Evolutionary conservation across 164 flowering plant species (phyloP).

Genomic region (Vitis rotundifolia): DNA sequence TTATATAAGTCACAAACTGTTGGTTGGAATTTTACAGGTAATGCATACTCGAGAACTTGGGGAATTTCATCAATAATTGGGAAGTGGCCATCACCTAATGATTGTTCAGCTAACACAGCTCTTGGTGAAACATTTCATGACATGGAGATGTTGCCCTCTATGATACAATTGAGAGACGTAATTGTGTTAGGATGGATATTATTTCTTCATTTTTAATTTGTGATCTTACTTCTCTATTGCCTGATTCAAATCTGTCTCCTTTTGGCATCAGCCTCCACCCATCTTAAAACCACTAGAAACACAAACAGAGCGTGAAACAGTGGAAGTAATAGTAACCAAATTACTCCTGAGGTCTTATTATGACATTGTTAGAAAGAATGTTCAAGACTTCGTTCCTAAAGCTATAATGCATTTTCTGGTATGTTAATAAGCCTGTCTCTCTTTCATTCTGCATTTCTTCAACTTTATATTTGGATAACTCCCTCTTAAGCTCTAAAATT

Average conservation of each 20-base stretch:
- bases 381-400: constrained; percentile 55
- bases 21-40: constrained; percentile 9
- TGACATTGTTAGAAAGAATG: constrained; percentile 49
- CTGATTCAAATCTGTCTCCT: not conserved
- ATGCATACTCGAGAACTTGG: constrained; percentile 28
- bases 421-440: not conserved
- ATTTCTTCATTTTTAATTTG: not conserved
- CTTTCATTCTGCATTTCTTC: not conserved
- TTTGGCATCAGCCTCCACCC: constrained; percentile 33
- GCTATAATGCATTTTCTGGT: constrained; percentile 66
- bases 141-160: constrained; percentile 14
- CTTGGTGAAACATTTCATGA: constrained; percentile 15
- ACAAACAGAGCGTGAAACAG: constrained; percentile 29
- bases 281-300: constrained; percentile 33
- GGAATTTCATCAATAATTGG: constrained; percentile 38
- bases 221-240: not conserved
- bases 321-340: constrained; percentile 40
- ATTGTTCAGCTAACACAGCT: constrained; percentile 10
- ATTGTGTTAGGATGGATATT: not conserved
- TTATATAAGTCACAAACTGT: not conserved
- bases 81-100: constrained; percentile 14
- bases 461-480: not conserved
- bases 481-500: not conserved
- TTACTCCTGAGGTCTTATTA: constrained; percentile 49
- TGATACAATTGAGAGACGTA: constrained; percentile 41